Evolutionary conservation across 208 protist species (phyloP), one percentile per base, ranked within the genome.

Genomic region (Trypanosomatidae sp.): DNA sequence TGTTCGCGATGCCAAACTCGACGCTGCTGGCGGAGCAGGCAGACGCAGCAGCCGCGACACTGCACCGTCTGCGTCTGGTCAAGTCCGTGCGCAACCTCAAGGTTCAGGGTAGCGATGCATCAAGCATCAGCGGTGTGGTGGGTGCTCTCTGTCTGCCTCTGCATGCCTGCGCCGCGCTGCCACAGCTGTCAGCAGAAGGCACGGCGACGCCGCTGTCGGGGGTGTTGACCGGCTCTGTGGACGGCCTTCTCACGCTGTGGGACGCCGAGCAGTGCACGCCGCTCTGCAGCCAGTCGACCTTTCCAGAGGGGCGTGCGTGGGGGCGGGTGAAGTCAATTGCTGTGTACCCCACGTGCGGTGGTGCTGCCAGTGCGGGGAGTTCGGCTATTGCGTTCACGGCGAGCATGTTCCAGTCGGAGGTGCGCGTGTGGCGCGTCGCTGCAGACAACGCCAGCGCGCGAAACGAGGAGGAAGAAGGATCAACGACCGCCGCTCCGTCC

Each of bases 11-110:
- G 4, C 79, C 88, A 1, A 44, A 73, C 6, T 50, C 71, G 1
- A 59, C 62, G 30, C 25, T 91, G 25, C 60, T 82, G 50, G 39
- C 66, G 33, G 66, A 79, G 1, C 88, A 97, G 39, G 76, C 46
- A 3, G 36, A 62, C 6, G 79, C 79, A 13, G 62, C 89, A 3
- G 52, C 72, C 3, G 69, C 56, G 47, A 59, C 76, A 8, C 73
- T 93, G 25, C 66, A 67, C 9, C 76, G 80, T 10, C 69, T 97
- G 64, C 84, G 82, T 1, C 79, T 94, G 22, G 84, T 82, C 17
- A 91, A 90, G 68, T 92, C 87, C 0, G 89, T 97, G 22, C 90
- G 92, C 33, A 97, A 97, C 62, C 82, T 97, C 49, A 85, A 85
- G 52, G 79, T 93, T 13, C 79, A 76, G 4, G 74, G 65, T 13